Evolutionary conservation across 208 protist species (phyloP), one percentile per base, ranked within the genome.

Genomic region (Trypanosoma rangeli): DNA sequence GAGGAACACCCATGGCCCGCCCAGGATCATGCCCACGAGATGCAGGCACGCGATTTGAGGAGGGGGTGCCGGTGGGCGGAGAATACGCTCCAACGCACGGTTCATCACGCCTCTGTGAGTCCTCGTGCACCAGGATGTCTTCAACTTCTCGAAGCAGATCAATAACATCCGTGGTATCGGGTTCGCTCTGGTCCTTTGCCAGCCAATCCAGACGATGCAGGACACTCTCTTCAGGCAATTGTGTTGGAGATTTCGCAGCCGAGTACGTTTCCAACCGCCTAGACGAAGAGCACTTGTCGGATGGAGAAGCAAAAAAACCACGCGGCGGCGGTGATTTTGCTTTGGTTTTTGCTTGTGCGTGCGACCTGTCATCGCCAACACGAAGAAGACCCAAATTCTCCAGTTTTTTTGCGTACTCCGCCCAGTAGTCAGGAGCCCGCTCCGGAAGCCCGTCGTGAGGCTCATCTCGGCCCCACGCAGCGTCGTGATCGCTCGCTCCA

Each of bases 71-170:
- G 13, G n/a, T 28, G 24, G n/a, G 48, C 26, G 58, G 20, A 29
- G 64, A 57, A 50, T 48, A 0, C n/a, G 24, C 15, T 20, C 4
- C 42, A 20, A 50, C 26, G 10, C 61, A n/a, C 42, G 37, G 3
- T 52, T 44, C 37, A 9, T 67, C 61, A 13, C 55, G n/a, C 28
- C 39, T 63, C 42, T 57, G 49, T 24, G 16, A 46, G 26, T 68
- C 60, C 53, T 80, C 65, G 26, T 44, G 33, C 4, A 16, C 52
- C 26, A 86, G 70, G 9, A 70, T 65, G 28, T 76, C 70, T 35
- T 86, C 81, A 5, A 80, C 69, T 10, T 86, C 81, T 16, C 57
- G 48, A 24, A 86, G 68, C 16, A 86, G 66, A 50, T 76, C 57
- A 10, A 73, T 68, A 26, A 86, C 74, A 48, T 83, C 77, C 7